Conservation (phyloP, 1,284 basidiomycete genomes). For the Hemileia vastatrix region DNA sequence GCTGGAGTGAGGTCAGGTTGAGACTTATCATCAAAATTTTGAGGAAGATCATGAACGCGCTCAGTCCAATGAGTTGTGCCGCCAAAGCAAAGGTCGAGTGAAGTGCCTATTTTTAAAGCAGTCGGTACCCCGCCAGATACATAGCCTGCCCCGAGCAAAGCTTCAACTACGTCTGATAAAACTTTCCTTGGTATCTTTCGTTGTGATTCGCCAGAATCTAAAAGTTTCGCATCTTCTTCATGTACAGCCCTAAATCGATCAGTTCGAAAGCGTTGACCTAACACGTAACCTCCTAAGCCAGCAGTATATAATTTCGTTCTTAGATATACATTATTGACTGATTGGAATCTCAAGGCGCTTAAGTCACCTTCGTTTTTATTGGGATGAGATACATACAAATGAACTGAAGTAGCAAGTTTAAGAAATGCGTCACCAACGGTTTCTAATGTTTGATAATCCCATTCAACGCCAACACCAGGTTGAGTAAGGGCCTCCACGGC, state of each 20-base stretch:
- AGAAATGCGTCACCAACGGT: conserved; percentile 73
- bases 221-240: conserved; percentile 43
- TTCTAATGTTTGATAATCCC: conserved; percentile 71
- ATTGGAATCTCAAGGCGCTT: conserved; percentile 54
- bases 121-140: conserved; percentile 58
- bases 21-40: neutral
- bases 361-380: conserved; percentile 71
- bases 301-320: conserved; percentile 57
- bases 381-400: conserved; percentile 61
- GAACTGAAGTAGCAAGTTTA: conserved; percentile 62
- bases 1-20: too few species aligned
- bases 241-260: conserved; percentile 54
- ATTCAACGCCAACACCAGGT: conserved; percentile 55
- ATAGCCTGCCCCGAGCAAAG: conserved; percentile 63
- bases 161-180: conserved; percentile 75
- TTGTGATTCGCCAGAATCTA: conserved; percentile 42
- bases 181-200: conserved; percentile 55
- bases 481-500: conserved; percentile 64
- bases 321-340: conserved; percentile 60
- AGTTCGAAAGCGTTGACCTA: conserved; percentile 50
- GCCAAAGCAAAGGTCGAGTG: conserved; percentile 61
- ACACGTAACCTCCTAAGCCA: conserved; percentile 57
- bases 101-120: conserved; percentile 57
- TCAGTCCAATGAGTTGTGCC: conserved; percentile 47
- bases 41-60: conserved; percentile 23